phyloP scores from a whole-genome alignment of 129 eudicot species.

The Solidago caesia region DNA sequence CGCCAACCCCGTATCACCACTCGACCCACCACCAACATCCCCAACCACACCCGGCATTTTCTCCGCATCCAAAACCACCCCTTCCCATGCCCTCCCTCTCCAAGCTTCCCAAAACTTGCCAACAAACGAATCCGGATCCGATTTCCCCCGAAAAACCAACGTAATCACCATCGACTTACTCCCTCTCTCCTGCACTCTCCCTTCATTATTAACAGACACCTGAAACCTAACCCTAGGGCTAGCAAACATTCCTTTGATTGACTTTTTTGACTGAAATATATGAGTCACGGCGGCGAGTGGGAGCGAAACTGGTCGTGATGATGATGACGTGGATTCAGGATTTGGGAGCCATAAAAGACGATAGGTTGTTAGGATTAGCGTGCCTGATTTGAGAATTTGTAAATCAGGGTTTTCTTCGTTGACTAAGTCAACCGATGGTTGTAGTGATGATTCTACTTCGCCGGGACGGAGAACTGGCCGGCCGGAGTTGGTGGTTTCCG shows the following conservation, averaged over 20 bases:
- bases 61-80: constrained; percentile 3
- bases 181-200: constrained; percentile 40
- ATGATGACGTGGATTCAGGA: constrained; percentile 22
- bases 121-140: constrained; percentile 64
- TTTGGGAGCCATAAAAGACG: constrained; percentile 76
- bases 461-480: constrained; percentile 67
- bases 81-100: constrained; percentile 80
- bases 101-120: constrained; percentile 80
- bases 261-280: constrained; percentile 59
- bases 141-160: constrained; percentile 65
- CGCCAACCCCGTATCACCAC: constrained; percentile 28
- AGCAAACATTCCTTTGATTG: constrained; percentile 76
- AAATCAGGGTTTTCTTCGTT: constrained; percentile 57
- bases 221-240: constrained; percentile 81
- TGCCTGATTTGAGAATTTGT: constrained; percentile 54
- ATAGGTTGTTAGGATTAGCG: constrained; percentile 72
- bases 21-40: constrained; percentile 33
- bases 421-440: constrained; percentile 76
- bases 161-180: constrained; percentile 41
- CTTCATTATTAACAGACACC: constrained; percentile 40
- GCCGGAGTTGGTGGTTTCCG: constrained; percentile 62
- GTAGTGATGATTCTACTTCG: constrained; percentile 67
- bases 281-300: constrained; percentile 65
- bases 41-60: constrained; percentile 23
- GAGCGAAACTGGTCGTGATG: constrained; percentile 21